Evolutionary conservation across 192 early-diverging fungal genomes (phyloP).

Genomic region (Oehlia diaphana): DNA sequence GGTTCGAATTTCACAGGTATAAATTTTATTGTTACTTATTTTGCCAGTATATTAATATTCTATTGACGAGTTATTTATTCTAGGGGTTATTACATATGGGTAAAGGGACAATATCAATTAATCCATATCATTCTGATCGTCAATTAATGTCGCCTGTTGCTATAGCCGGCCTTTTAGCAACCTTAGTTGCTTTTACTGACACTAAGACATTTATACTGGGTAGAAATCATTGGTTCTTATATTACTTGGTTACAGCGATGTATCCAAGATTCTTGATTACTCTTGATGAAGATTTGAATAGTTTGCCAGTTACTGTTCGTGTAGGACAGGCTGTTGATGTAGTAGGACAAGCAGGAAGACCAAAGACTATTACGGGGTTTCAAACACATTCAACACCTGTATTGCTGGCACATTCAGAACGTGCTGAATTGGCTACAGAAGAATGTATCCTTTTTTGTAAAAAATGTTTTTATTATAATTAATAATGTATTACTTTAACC

Average conservation of each 20-base stretch:
- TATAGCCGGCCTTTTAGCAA: conserved; percentile 82
- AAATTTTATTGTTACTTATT: neutral
- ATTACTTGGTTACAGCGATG: conserved; percentile 89
- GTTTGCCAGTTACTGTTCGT: conserved; percentile 82
- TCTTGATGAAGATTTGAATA: conserved; percentile 87
- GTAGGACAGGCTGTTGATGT: conserved; percentile 99
- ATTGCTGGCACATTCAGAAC: conserved; percentile 91
- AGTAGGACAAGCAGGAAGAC: conserved; percentile 96
- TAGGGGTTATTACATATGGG: conserved; percentile 92
- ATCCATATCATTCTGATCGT: conserved; percentile 93
- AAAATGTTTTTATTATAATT: neutral
- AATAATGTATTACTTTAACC: neutral
- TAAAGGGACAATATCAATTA: conserved; percentile 97
- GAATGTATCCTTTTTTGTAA: conserved; percentile 62
- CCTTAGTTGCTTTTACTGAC: conserved; percentile 89
- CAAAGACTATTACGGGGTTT: conserved; percentile 99
- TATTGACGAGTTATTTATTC: neutral
- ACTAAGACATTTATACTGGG: conserved; percentile 88
- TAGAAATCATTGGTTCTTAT: conserved; percentile 91
- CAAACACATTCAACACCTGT: conserved; percentile 98
- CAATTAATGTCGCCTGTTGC: conserved; percentile 89
- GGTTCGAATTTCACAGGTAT: conserved; percentile 79
- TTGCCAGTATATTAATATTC: neutral
- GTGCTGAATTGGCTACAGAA: conserved; percentile 97
- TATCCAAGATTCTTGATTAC: conserved; percentile 99